Evolutionary conservation across 2,329 filamentous ascomycete species (phyloP), one percentile per base, ranked within the genome.

Genomic region (Fusarium subtropicale): DNA sequence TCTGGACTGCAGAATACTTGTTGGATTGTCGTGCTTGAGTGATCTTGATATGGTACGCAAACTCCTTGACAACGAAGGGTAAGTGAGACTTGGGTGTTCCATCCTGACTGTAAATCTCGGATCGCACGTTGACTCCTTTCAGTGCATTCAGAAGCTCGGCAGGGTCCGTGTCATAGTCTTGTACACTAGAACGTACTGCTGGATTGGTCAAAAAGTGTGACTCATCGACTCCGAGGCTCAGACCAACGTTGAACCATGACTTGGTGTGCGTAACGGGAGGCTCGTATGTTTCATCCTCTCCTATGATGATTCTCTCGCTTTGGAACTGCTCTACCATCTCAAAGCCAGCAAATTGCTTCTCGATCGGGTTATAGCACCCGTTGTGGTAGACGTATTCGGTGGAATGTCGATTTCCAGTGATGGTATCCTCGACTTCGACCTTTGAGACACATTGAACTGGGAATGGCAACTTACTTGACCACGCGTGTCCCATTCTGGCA

Each of bases 401-500:
- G 3, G 33, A 8, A 5, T 50, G 7, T 22, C 11, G 20, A 7
- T 34, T 48, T 2, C 30, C n/a, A 4, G n/a, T 10, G 20, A 50
- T 50, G 4, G 20, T 1, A 16, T 50, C 46, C 16, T 16, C 12
- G 5, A 26, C 8, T 4, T 26, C 7, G 3, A 50, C 33, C 4
- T 28, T 36, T 11, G 20, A 26, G 5, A 50, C 31, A 22, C 31
- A 50, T 18, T 50, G 31, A 11, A 36, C 15, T 5, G 46, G 20
- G 8, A 38, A 38, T 8, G 33, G 31, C 2, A 26, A n/a, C 4
- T n/a, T 50, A 5, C 20, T 50, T 13, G 20, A n/a, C 46, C 31
- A 34, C 5, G 28, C n/a, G 2, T 7, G 10, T 20, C 18, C 26
- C 5, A 0, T 28, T 5, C 16, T 30, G 7, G 5, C 3, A 13